These are phyloP conservation scores for Erythrobasidium yunnanense DNA, from an alignment of 768 basidiomycete genomes.

Conservation along the genomic window DNA sequence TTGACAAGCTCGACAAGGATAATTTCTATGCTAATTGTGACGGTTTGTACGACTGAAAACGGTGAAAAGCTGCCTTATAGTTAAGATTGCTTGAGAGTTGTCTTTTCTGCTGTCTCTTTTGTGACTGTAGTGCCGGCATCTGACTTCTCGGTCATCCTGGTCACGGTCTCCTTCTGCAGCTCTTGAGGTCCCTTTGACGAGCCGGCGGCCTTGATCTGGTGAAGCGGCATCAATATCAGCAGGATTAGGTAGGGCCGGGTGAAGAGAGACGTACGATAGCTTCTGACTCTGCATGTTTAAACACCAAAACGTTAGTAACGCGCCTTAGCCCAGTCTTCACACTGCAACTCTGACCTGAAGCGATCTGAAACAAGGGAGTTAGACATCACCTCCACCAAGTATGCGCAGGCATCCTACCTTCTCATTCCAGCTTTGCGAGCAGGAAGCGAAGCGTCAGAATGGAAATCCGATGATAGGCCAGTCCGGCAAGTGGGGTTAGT, in stretches of 20 bases:
- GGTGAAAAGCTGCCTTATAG: background rate
- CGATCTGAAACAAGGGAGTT: background rate
- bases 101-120: background rate
- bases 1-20: no score
- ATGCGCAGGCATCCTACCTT: conserved; percentile 6
- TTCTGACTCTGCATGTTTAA: background rate
- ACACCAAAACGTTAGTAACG: background rate
- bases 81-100: background rate
- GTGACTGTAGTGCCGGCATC: background rate
- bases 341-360: background rate
- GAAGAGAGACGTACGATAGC: background rate
- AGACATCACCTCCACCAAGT: no score
- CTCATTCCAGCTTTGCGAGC: conserved; percentile 16
- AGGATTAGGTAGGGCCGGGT: no score
- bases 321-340: background rate
- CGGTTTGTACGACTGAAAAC: no score
- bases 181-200: background rate
- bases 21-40: no score
- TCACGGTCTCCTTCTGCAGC: background rate
- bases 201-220: background rate
- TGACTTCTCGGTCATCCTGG: background rate
- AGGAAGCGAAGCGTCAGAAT: background rate
- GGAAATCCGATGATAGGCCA: background rate
- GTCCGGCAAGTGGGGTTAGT: background rate
- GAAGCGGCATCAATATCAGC: background rate